Evolutionary conservation across 345 rosid genomes (phyloP).

Genomic region (Rhodamnia rubescens): DNA sequence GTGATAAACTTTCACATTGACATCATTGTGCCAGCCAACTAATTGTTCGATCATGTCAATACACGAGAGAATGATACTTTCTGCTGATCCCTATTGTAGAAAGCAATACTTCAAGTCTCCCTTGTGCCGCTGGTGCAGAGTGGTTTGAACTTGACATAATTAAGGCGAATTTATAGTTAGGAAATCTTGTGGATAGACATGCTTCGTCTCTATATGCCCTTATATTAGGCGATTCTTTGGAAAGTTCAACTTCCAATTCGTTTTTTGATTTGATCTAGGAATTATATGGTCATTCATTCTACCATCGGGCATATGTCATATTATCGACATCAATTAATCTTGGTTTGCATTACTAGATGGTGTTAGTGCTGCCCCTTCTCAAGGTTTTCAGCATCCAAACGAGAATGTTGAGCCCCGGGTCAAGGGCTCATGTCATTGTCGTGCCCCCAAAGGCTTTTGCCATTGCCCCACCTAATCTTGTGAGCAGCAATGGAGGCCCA

Average conservation of each 20-base stretch:
- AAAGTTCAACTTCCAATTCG: background rate
- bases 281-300: background rate
- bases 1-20: background rate
- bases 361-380: background rate
- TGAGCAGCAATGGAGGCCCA: background rate
- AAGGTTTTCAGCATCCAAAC: background rate
- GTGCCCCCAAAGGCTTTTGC: background rate
- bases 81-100: background rate
- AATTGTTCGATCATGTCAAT: background rate
- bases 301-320: background rate
- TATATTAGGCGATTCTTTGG: too few relatives aligned
- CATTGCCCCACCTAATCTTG: background rate
- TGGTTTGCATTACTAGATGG: background rate
- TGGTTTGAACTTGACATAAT: background rate
- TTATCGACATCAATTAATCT: background rate
- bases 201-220: background rate
- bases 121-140: background rate
- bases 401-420: background rate
- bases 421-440: slow-evolving; percentile 5
- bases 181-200: background rate
- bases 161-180: background rate
- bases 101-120: background rate
- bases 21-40: background rate
- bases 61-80: background rate
- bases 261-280: background rate